Evolutionary conservation across 2,329 filamentous ascomycete genomes (phyloP), one percentile per base, ranked within the genome.

Genomic region (Trichoderma gracile): DNA sequence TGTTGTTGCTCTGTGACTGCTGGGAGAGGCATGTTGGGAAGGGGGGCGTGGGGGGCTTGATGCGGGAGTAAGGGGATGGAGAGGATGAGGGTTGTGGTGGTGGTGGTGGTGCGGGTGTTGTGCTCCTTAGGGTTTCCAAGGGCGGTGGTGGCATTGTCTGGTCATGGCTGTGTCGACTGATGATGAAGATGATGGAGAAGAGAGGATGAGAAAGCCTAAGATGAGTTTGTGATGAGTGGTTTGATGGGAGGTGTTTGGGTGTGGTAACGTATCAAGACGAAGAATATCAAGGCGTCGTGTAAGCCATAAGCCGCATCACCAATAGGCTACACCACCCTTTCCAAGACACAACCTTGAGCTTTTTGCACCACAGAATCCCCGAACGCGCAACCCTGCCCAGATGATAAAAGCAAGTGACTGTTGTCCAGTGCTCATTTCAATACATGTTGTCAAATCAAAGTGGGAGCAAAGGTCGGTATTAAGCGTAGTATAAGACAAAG

Each of bases 31-130:
- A 71, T 25, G 70, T 71, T 2, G 72, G 71, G 27, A 72, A 72
- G 19, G 71, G 71, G 27, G 75, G 76, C 40, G 77, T 67, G n/a
- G 76, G 74, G 21, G 74, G 76, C 65, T 78, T 78, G 65, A 54
- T 38, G 10, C 47, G 33, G 5, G 59, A 21, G 17, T 14, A 40
- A 17, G 47, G 45, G 19, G 59, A 67, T n/a, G 68, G 64, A 52
- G 45, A 30, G 17, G 64, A 65, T 7, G 55, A 30, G 45, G 49
- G 57, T 53, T 65, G 65, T 65, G 66, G 70, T 65, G 68, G 65
- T 68, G 69, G 33, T 38, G 33, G 33, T 38, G 33, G 33, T 38
- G 33, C 33, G 33, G 33, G 33, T 38, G 33, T 38, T 12, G 33
- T 14, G 33, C 33, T 70, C 67, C 69, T 68, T 65, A 67, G 46